phyloP scores from a whole-genome alignment of 192 early-diverging fungal genomes.

The Gryganskiella cystojenkinii region DNA sequence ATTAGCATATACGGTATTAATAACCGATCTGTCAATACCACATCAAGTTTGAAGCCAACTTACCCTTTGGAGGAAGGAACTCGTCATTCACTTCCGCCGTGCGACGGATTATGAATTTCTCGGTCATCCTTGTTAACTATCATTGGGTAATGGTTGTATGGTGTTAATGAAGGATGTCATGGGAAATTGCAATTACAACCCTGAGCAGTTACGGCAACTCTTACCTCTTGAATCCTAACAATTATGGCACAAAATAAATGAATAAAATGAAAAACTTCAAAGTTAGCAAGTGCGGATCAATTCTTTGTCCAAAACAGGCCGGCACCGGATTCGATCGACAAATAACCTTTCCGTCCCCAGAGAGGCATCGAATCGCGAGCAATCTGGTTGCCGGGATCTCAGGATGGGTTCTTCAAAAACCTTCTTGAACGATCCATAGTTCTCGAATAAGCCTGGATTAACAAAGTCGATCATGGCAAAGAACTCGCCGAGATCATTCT shows the following conservation, averaged over 20 bases:
- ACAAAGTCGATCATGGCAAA: constrained; percentile 62
- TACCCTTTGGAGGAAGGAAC: constrained; percentile 70
- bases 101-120: constrained; percentile 69
- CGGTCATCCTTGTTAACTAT: constrained; percentile 57
- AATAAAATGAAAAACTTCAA: background rate
- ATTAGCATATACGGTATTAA: no score
- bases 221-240: constrained; percentile 6
- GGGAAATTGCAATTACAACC: background rate
- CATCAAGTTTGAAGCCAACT: no score
- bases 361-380: constrained; percentile 10
- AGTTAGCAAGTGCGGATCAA: background rate
- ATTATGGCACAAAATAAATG: background rate
- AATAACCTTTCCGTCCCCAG: constrained; percentile 32
- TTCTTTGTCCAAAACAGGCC: no score
- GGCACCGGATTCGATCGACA: no score
- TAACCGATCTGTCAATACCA: no score
- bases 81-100: constrained; percentile 60
- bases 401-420: constrained; percentile 61
- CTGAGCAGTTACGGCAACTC: background rate
- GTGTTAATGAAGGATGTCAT: background rate
- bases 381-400: constrained; percentile 52
- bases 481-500: constrained; percentile 62
- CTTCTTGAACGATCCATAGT: constrained; percentile 49
- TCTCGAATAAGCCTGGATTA: constrained; percentile 58
- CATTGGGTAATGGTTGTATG: no score